These are phyloP conservation scores for Colletotrichum sp. DNA, from an alignment of 2,329 filamentous ascomycete genomes.

Conservation along the genomic window DNA sequence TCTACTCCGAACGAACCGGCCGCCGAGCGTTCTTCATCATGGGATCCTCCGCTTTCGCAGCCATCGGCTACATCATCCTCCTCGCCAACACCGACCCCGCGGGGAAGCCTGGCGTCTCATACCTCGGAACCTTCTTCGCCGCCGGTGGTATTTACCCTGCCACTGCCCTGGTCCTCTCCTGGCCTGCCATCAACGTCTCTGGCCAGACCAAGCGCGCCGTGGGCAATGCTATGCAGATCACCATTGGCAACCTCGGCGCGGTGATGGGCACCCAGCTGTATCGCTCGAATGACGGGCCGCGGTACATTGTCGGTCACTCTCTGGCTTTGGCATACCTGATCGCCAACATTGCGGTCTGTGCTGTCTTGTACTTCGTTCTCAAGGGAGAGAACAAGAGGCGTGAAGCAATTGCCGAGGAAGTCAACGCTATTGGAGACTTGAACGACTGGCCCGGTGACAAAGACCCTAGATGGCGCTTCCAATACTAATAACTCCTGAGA, in stretches of 20 bases:
- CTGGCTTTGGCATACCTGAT: constrained; percentile 70
- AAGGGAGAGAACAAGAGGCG: constrained; percentile 62
- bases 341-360: constrained; percentile 60
- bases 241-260: constrained; percentile 71
- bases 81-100: constrained; percentile 53
- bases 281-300: constrained; percentile 61
- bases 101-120: constrained; percentile 59
- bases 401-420: constrained; percentile 44
- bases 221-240: constrained; percentile 74
- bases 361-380: constrained; percentile 57
- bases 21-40: constrained; percentile 69
- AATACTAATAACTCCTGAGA: constrained; percentile 43
- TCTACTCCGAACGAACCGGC: constrained; percentile 62
- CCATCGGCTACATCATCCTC: constrained; percentile 67
- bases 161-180: constrained; percentile 67
- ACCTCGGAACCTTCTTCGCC: constrained; percentile 66
- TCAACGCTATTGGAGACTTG: constrained; percentile 53
- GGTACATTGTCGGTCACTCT: constrained; percentile 70
- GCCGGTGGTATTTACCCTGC: constrained; percentile 72
- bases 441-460: constrained; percentile 66
- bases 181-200: constrained; percentile 75
- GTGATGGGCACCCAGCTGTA: constrained; percentile 76
- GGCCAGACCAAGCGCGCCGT: constrained; percentile 74
- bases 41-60: constrained; percentile 58
- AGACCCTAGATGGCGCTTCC: constrained; percentile 71